Conservation (phyloP, 495 filamentous ascomycete genomes). For the Tetracladium setigerum region DNA sequence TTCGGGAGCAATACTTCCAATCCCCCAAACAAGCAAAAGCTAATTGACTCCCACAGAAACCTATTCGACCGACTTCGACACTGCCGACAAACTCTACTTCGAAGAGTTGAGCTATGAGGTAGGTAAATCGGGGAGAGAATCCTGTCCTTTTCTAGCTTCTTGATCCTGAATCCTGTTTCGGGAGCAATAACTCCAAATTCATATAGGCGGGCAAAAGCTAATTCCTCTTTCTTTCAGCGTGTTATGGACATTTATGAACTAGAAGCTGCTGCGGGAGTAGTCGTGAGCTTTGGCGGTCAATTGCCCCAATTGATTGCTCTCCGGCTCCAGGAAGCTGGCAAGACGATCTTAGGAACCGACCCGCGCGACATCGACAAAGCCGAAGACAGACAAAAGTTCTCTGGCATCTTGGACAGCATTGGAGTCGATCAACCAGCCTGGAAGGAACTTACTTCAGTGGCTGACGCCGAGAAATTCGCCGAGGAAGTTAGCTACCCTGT, state of each 20-base stretch:
- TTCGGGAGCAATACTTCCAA: slow-evolving; percentile 6
- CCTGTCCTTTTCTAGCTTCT: no score
- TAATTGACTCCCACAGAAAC: slow-evolving; percentile 91
- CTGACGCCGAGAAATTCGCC: slow-evolving; percentile 81
- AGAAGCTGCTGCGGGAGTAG: slow-evolving; percentile 75
- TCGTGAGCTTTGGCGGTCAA: slow-evolving; percentile 93
- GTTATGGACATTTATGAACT: slow-evolving; percentile 83
- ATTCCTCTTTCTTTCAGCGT: not conserved
- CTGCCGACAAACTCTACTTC: slow-evolving; percentile 92
- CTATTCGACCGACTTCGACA: slow-evolving; percentile 82
- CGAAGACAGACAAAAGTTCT: slow-evolving; percentile 97
- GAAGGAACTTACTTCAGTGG: slow-evolving; percentile 92
- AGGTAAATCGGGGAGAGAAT: no score
- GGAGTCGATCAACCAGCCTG: slow-evolving; percentile 92
- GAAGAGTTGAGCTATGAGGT: slow-evolving; percentile 96
- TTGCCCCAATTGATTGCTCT: slow-evolving; percentile 96
- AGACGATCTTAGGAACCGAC: slow-evolving; percentile 74
- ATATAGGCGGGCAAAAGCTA: not conserved
- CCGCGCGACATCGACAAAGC: slow-evolving; percentile 94
- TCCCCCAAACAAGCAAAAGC: no score
- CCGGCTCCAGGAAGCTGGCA: slow-evolving; percentile 83
- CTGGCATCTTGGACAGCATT: slow-evolving; percentile 91
- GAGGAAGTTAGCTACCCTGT: slow-evolving; percentile 88
- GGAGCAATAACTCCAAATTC: not conserved
- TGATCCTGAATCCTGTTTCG: no score